Evolutionary conservation across 768 basidiomycete species (phyloP), one percentile per base, ranked within the genome.

Genomic region (Boletus edulis): DNA sequence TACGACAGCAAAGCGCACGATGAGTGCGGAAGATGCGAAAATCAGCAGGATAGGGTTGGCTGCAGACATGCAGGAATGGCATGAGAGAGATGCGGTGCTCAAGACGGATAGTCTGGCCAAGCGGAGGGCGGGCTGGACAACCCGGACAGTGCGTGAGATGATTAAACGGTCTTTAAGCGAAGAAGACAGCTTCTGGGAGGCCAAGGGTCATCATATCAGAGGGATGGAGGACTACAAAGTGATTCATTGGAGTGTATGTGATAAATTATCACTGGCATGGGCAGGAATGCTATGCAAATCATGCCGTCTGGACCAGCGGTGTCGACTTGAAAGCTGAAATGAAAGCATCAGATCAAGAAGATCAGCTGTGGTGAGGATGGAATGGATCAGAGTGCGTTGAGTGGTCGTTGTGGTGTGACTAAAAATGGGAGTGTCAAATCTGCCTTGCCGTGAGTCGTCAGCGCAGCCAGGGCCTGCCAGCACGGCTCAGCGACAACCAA

Each of bases 401-500:
- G 46, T 24, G 34, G 35, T 15, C 9, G 29, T 32, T 14, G 8
- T 47, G 45, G 52, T 34, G 4, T 51, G 17, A 53, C 63, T 45
- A 56, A 68, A 70, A 56, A 43, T 35, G 60, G 68, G 44, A 37
- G 58, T 64, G 60, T 55, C 56, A 58, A 58, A 52, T 54, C 50
- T 51, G 56, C 22, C 29, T 49, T 56, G 50, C 67, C 49, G 61
- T 60, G 68, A 57, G 64, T 66, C 64, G 64, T 62, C 61, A 67
- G 59, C 69, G 69, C 70, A 67, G 69, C 49, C 60, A 65, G 56
- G 53, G 54, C 52, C 62, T 58, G 59, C 51, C 44, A 52, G 58
- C 54, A 51, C 62, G 63, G 62, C 61, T 65, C 66, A 60, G 59
- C 60, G 57, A 60, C 65, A 59, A 59, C 64, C 62, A 60, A 56